phyloP scores from a whole-genome alignment of 1,284 basidiomycete genomes.

The Papiliotrema nemorosa region DNA sequence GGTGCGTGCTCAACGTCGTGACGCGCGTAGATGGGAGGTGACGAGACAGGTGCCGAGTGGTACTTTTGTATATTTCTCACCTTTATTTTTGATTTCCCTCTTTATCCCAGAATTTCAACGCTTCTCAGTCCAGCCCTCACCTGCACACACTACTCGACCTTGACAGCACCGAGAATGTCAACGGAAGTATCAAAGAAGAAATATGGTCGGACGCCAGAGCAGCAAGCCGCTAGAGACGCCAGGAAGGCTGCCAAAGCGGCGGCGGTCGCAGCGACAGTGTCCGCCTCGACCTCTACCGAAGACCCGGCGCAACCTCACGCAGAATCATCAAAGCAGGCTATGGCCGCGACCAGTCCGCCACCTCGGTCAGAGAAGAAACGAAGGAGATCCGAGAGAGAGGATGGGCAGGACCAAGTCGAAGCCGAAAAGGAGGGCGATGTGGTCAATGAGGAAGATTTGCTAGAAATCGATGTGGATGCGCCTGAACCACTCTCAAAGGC shows the following conservation, averaged over 20 bases:
- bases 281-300: not conserved
- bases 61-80: not conserved
- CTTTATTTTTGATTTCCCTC: not conserved
- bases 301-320: conserved; percentile 6
- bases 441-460: conserved; percentile 26
- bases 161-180: conserved; percentile 8
- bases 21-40: no score
- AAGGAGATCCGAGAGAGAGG: conserved; percentile 5
- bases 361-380: conserved; percentile 2
- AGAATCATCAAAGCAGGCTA: conserved; percentile 3
- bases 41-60: not conserved
- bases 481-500: conserved; percentile 49
- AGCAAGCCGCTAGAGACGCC: conserved; percentile 41
- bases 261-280: conserved; percentile 2
- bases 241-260: conserved; percentile 35
- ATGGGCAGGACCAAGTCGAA: conserved; percentile 8
- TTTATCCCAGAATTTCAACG: not conserved
- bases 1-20: no score
- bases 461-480: conserved; percentile 46
- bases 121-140: not conserved
- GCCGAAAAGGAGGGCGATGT: conserved; percentile 5
- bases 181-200: conserved; percentile 13
- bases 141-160: not conserved
- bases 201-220: conserved; percentile 37
- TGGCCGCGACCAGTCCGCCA: not conserved